Percentiles rank a stretch among this genome's conserved stretches.
These are phyloP conservation scores for Xylaria venustula DNA, from an alignment of 495 filamentous ascomycete species.

Conservation along the genomic window DNA sequence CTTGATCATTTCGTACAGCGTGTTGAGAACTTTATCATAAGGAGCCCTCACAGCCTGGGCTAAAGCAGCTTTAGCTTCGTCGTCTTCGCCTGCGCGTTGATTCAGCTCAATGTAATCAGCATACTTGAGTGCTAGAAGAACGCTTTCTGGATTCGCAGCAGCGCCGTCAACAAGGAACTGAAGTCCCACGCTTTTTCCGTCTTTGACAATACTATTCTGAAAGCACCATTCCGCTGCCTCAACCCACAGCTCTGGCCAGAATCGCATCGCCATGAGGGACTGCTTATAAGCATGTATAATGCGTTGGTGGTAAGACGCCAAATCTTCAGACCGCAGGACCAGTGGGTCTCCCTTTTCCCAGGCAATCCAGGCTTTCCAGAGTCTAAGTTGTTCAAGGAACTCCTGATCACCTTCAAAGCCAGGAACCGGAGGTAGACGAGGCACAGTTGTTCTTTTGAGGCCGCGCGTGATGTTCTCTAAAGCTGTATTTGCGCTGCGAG, in stretches of 20 bases:
- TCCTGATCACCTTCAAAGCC: slow-evolving; percentile 87
- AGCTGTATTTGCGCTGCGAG: slow-evolving; percentile 77
- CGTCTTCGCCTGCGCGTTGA: slow-evolving; percentile 64
- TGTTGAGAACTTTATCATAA: slow-evolving; percentile 78
- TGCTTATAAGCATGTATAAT: slow-evolving; percentile 91
- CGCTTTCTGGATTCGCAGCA: slow-evolving; percentile 89
- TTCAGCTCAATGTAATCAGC: slow-evolving; percentile 82
- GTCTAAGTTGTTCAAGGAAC: slow-evolving; percentile 78
- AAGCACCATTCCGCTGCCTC: slow-evolving; percentile 94
- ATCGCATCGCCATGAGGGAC: slow-evolving; percentile 87
- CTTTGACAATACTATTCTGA: slow-evolving; percentile 59
- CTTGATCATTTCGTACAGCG: slow-evolving; percentile 75
- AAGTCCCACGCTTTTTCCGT: slow-evolving; percentile 61
- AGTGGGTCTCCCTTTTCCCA: slow-evolving; percentile 95
- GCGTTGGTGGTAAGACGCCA: slow-evolving; percentile 66
- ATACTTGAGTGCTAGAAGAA: slow-evolving; percentile 81
- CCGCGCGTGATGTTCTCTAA: slow-evolving; percentile 82
- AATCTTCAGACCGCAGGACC: slow-evolving; percentile 77
- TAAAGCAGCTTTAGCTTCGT: slow-evolving; percentile 65
- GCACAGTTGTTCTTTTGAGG: slow-evolving; percentile 72
- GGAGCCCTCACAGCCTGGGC: slow-evolving; percentile 75
- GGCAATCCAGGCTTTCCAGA: slow-evolving; percentile 90
- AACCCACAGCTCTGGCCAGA: slow-evolving; percentile 94
- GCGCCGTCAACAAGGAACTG: slow-evolving; percentile 77
- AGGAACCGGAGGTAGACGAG: slow-evolving; percentile 73